Base-by-base conservation (phyloP, 352 stramenopile genomes). In the Globisporangium radiosum region DNA sequence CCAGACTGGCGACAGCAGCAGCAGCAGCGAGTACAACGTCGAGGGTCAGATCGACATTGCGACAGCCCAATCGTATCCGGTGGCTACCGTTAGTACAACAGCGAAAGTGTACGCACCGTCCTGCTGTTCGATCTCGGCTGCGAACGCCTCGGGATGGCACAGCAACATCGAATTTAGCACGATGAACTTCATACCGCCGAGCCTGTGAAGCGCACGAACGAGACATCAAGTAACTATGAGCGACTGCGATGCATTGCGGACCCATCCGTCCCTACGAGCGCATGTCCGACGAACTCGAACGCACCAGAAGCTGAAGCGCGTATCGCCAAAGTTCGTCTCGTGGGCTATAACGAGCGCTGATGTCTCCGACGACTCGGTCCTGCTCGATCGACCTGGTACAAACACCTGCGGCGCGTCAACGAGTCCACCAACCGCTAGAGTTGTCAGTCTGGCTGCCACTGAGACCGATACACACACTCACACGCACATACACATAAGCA, bases 281-380 rank as follows among this genome's bases (percentile, higher is more conserved):
- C 10, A 4, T 25, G 40, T 7, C 10, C 2, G 45, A 33, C 17
- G 47, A 3, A 54, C 1, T 13, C 7, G 33, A 44, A 52, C 62
- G 13, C 40, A 90, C 85, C 85, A 95, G 56, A 95, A 92, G 54
- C 76, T 87, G 59, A 85, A 93, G 58, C 64, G 68, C 13, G 78
- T 61, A 48, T 89, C 78, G 13, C 85, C 85, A 68, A 92, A 95
- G 17, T 66, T 33, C 50, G 62, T 42, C 42, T 79, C 52, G 39
- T 92, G 89, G 38, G 62, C 56, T 9, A 54, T 52, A 5, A 78
- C 9, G 19, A 48, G 38, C 47, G 62, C 49, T 14, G 25, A 25
- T 25, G 25, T 25, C 25, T 25, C 25, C 25, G 25, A 2, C 25
- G 25, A 25, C 25, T 25, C 25, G 25, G 25, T 25, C 25, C 25